Evolutionary conservation across 2,329 filamentous ascomycete genomes (phyloP), one percentile per base, ranked within the genome.

Genomic region (Pseudogymnoascus sp.): DNA sequence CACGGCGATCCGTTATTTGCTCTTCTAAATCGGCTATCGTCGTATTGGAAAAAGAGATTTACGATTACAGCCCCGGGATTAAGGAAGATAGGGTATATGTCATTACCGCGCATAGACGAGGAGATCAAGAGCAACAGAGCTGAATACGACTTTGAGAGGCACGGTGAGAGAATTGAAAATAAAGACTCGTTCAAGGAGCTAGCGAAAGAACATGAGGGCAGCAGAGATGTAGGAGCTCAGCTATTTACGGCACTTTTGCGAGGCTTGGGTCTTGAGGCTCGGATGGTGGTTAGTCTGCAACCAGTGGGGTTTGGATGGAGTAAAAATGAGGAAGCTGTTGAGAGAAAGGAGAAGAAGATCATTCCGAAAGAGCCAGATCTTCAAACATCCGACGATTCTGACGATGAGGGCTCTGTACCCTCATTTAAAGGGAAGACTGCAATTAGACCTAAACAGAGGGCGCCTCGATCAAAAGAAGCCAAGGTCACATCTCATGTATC

Each of bases 41-140:
- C 87, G 1, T 97, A 91, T 81, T 99, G 95, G 95, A 92, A 88
- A 72, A 89, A 92, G 70, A 82, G 87, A 35, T 99, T 96, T 74
- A 83, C 80, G 1, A 81, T 95, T 46, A 91, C 86, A 0, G 83
- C 88, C 0, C 91, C 93, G 0, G 91, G 90, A 0, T 72, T 98
- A 22, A 84, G 93, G n/a, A 99, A 98, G 77, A 82, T 85, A 72
- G 95, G 95, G 0, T 98, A 98, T 72, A 89, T 93, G 78, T 82
- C 89, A 0, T 82, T 91, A n/a, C 81, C 88, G 68, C 82, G 85
- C 24, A 77, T 96, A 2, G 88, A 91, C 68, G 83, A 87, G n/a
- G 81, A 95, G 65, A 85, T 89, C 6, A 86, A 88, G 33, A 87
- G 84, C 0, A 82, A 84, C 33, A 82, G 86, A 11, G 82, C 88